Base-by-base conservation (phyloP, 371 early-diverging fungal species). In the Actinomortierella wolfii region DNA sequence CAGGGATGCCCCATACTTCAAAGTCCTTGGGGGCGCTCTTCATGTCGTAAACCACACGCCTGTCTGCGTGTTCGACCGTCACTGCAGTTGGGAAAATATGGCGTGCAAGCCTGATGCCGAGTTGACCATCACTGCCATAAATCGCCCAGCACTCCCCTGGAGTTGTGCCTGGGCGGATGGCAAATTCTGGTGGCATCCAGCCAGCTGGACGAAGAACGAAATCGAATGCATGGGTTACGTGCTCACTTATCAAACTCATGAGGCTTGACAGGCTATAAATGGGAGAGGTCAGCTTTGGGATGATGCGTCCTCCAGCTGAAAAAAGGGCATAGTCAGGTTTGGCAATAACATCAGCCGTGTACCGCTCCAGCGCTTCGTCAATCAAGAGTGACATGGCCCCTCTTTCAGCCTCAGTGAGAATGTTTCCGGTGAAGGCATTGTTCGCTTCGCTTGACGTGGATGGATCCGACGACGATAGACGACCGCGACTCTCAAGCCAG, bases 81-180 rank as follows among this genome's bases (percentile, higher is more conserved):
- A 92, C 81, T 21, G 82, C 84, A 0, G 81, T 77, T 2, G 87
- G 76, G 9, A 80, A 65, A 44, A 90, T 81, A 11, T 82, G 68
- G 49, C 81, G 60, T 1, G 84, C 79, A 47, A 92, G 66, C 6
- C 76, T 81, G 14, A 92, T 77, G 0, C 84, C 89, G n/a, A 92
- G 48, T 25, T 83, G 79, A 0, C 92, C 92, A 9, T 64, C 55
- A 13, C 71, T 57, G 14, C 91, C 90, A n/a, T 59, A 65, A 80
- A 89, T 81, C 0, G 90, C 84, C 92, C 92, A 92, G 64, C 92
- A 92, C 60, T 89, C 81, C 28, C 91, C 91, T 6, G 86, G 76
- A 21, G 83, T 78, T 24, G 80, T 69, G 26, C 68, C 64, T 2
- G 89, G 86, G 24, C 81, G 75, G 21, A 90, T 76, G 1, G 80